Evolutionary conservation across 495 filamentous ascomycete genomes (phyloP).

Genomic region (Penicillium cinerascens): DNA sequence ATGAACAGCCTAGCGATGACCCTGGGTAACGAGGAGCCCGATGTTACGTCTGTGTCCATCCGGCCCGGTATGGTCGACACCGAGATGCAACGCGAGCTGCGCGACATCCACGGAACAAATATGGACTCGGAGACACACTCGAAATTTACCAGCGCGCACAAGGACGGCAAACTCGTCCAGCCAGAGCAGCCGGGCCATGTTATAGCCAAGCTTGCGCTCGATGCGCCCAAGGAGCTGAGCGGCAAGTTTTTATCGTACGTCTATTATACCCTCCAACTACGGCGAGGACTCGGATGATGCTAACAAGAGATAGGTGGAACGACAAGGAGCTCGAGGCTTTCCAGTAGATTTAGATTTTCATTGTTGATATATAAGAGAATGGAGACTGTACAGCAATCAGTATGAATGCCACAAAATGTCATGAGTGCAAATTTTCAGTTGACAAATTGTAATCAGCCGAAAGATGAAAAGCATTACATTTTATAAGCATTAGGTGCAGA

Average conservation of each 20-base stretch:
- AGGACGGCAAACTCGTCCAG: slow-evolving; percentile 64
- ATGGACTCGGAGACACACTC: slow-evolving; percentile 64
- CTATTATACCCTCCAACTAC: slow-evolving; percentile 1
- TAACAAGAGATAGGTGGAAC: slow-evolving; percentile 64
- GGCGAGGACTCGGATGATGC: slow-evolving; percentile 15
- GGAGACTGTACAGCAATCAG: slow-evolving; percentile 34
- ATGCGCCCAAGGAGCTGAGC: slow-evolving; percentile 60
- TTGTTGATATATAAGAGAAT: slow-evolving; percentile 10
- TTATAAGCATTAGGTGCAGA: slow-evolving; percentile 63
- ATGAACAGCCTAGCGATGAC: slow-evolving; percentile 77
- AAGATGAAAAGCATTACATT: slow-evolving; percentile 93
- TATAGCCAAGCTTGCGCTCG: slow-evolving; percentile 71
- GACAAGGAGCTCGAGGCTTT: slow-evolving; percentile 60
- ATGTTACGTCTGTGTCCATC: slow-evolving; percentile 66
- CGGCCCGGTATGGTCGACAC: slow-evolving; percentile 88
- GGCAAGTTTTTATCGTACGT: slow-evolving; percentile 73
- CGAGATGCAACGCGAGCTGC: slow-evolving; percentile 83
- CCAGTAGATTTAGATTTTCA: slow-evolving; percentile 39
- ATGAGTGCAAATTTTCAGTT: slow-evolving; percentile 18
- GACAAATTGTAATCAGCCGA: slow-evolving; percentile 64
- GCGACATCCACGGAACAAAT: slow-evolving; percentile 60
- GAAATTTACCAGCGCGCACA: slow-evolving; percentile 67
- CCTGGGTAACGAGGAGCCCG: slow-evolving; percentile 73
- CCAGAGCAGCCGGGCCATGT: slow-evolving; percentile 84
- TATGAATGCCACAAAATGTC: slow-evolving; percentile 22